Evolutionary conservation across 768 basidiomycete genomes (phyloP).

Genomic region (Tremella yokohamensis): DNA sequence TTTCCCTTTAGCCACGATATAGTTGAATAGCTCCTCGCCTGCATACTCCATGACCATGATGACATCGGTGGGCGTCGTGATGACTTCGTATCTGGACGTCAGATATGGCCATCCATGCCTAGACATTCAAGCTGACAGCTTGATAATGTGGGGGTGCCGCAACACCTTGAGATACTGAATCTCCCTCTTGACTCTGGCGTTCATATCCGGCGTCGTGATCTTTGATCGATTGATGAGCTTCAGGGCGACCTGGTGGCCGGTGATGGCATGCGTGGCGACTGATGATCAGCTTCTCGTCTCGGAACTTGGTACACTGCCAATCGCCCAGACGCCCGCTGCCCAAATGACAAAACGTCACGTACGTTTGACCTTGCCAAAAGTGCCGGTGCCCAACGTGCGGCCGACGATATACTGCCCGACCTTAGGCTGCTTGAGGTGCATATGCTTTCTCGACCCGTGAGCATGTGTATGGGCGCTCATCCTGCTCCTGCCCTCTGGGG

Average conservation of each 20-base stretch:
- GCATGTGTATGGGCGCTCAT: slow-evolving; percentile 8
- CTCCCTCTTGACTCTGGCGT: slow-evolving; percentile 85
- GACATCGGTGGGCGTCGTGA: slow-evolving; percentile 90
- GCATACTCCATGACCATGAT: slow-evolving; percentile 98
- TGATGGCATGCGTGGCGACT: slow-evolving; percentile 94
- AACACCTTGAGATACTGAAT: slow-evolving; percentile 95
- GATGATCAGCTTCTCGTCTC: slow-evolving; percentile 9
- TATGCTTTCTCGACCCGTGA: slow-evolving; percentile 1
- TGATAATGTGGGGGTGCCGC: slow-evolving; percentile 94
- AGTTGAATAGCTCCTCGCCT: slow-evolving; percentile 94
- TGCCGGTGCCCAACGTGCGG: slow-evolving; percentile 87
- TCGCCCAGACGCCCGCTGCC: too few species aligned
- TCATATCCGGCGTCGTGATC: slow-evolving; percentile 85
- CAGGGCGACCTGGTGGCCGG: slow-evolving; percentile 94
- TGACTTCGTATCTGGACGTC: slow-evolving; percentile 57
- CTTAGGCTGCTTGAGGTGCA: slow-evolving; percentile 55
- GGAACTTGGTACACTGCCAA: too few species aligned
- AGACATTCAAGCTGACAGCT: slow-evolving; percentile 67
- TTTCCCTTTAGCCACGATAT: slow-evolving; percentile 84
- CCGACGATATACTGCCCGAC: slow-evolving; percentile 88
- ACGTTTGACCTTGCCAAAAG: slow-evolving; percentile 99
- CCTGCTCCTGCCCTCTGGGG: slow-evolving; percentile 16
- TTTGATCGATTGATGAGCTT: slow-evolving; percentile 94
- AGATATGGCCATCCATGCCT: neutral
- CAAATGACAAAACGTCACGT: slow-evolving; percentile 52